Evolutionary conservation across 1,284 basidiomycete species (phyloP).

Genomic region (Exobasidium rhododendri): DNA sequence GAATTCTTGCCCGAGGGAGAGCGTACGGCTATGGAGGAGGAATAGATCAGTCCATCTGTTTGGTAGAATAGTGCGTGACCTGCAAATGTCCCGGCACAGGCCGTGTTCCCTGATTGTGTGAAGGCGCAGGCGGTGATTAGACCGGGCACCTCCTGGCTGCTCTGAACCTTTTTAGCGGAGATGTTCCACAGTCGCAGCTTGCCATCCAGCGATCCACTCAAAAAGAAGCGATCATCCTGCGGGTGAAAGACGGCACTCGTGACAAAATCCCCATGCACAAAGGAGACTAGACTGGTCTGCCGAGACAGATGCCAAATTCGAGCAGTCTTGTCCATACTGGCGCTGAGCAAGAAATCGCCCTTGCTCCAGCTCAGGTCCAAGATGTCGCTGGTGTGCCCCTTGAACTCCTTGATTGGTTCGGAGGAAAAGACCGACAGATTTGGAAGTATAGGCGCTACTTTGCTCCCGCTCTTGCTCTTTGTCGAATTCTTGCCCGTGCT

Average conservation of each 20-base stretch:
- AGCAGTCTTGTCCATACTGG: constrained; percentile 57
- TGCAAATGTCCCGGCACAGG: constrained; percentile 53
- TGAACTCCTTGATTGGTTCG: constrained; percentile 46
- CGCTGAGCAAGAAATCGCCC: constrained; percentile 56
- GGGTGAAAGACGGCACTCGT: constrained; percentile 54
- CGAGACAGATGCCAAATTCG: constrained; percentile 55
- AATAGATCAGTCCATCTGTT: constrained; percentile 42
- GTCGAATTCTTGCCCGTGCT: not conserved
- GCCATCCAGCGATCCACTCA: constrained; percentile 55
- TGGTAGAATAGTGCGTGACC: constrained; percentile 51
- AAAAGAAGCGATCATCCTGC: constrained; percentile 56
- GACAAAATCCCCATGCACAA: constrained; percentile 55
- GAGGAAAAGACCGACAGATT: constrained; percentile 27
- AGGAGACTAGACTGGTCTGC: constrained; percentile 53
- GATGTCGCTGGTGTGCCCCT: constrained; percentile 54
- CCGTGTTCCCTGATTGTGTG: constrained; percentile 46
- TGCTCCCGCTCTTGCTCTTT: not conserved
- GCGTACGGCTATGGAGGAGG: constrained; percentile 46
- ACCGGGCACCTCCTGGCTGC: constrained; percentile 47
- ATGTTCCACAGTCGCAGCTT: constrained; percentile 56
- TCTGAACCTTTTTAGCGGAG: constrained; percentile 30
- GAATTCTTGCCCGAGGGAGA: constrained; percentile 50
- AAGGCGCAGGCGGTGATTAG: constrained; percentile 56
- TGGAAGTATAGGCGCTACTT: not conserved
- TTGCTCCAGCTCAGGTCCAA: constrained; percentile 56